Conservation (phyloP, 2,329 filamentous ascomycete genomes). For the Ophiognomonia clavigignenti-juglandacearum region DNA sequence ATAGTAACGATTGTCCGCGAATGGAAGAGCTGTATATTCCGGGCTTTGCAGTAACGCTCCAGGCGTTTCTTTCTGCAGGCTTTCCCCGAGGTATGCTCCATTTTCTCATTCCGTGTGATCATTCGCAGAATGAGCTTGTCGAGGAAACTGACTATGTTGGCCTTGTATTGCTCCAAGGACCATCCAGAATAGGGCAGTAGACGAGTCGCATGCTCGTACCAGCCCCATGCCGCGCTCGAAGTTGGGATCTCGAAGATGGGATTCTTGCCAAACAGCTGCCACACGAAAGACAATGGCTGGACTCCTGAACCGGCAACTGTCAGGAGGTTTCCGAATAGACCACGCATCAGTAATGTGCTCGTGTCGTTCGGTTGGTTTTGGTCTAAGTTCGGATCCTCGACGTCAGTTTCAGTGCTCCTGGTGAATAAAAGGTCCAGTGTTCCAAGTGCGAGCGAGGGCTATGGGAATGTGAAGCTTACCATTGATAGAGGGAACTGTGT, state of each 20-base stretch:
- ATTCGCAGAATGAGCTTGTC: neutral
- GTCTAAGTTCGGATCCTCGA: too few relatives aligned
- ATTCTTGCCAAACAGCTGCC: neutral
- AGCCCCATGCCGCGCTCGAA: neutral
- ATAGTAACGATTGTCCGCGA: neutral
- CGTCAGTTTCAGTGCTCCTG: too few relatives aligned
- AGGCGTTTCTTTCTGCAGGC: neutral
- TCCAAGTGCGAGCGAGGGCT: neutral
- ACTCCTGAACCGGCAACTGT: neutral
- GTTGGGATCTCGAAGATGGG: neutral
- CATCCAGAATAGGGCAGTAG: neutral
- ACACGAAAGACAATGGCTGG: neutral
- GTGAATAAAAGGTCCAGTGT: too few relatives aligned
- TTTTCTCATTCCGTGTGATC: neutral
- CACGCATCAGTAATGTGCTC: neutral
- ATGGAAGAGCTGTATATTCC: neutral
- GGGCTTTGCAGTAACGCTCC: neutral
- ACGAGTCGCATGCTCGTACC: neutral
- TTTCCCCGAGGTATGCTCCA: too few relatives aligned
- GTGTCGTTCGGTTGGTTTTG: neutral
- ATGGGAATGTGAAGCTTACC: neutral
- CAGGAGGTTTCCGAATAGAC: neutral
- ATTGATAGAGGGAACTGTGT: neutral
- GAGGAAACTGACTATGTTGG: neutral
- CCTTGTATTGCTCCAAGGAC: neutral